Percentiles rank a stretch among this genome's conserved stretches.
Evolutionary conservation across 345 rosid species (phyloP).

Genomic region (Linum tenue): DNA sequence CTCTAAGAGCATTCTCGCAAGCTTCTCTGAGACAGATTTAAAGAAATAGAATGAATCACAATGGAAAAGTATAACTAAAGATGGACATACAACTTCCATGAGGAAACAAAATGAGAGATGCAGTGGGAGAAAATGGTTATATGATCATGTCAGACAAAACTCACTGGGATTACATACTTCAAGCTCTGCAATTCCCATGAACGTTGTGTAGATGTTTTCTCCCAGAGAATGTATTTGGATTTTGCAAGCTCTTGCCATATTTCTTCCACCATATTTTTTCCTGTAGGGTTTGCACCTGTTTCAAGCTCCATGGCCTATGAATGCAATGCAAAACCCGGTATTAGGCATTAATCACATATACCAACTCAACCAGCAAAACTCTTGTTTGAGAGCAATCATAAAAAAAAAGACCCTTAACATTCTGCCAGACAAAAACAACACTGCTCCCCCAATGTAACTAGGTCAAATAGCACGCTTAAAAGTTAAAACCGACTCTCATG

Average conservation of each 20-base stretch:
- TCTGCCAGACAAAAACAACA: too few species aligned
- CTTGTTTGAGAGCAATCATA: too few species aligned
- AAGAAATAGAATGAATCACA: not conserved
- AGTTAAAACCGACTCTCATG: too few species aligned
- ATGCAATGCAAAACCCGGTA: not conserved
- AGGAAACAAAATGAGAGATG: too few species aligned
- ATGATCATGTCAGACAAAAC: slow-evolving; percentile 12
- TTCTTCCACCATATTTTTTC: slow-evolving; percentile 61
- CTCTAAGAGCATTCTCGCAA: slow-evolving; percentile 69
- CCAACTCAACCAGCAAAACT: too few species aligned
- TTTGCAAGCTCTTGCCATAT: slow-evolving; percentile 87
- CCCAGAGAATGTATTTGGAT: slow-evolving; percentile 84
- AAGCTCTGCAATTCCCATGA: slow-evolving; percentile 69
- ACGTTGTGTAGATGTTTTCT: slow-evolving; percentile 46
- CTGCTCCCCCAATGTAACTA: too few species aligned
- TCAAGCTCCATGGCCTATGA: slow-evolving; percentile 79
- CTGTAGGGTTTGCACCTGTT: slow-evolving; percentile 49
- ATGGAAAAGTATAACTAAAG: not conserved
- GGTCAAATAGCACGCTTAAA: too few species aligned
- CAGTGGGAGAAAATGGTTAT: not conserved
- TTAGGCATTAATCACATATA: not conserved
- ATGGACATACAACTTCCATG: too few species aligned
- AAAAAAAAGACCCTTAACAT: too few species aligned
- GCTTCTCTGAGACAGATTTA: slow-evolving; percentile 46
- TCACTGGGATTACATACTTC: slow-evolving; percentile 59